Evolutionary conservation across 805 yeast genomes (phyloP), one percentile per base, ranked within the genome.

Genomic region (Nakazawaea peltata): DNA sequence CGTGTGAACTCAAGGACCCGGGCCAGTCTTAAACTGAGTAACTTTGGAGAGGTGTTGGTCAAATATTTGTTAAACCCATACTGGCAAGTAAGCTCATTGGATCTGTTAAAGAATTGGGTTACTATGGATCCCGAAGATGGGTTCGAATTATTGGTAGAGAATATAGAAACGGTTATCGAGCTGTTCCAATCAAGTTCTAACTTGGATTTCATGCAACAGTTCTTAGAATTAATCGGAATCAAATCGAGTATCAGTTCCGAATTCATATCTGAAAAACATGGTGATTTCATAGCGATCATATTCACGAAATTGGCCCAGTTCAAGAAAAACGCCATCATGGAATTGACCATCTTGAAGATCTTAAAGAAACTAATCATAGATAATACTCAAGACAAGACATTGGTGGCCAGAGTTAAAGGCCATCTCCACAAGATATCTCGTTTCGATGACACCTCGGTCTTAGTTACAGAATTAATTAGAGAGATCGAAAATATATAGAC

Each of bases 21-120:
- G 30, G 42, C 37, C 14, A 41, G 39, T 7, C 49, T 67, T 24
- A 36, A 46, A 28, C 52, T 49, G 32, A 41, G 54, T 39, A 60
- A 55, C 12, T 49, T 65, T 12, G 42, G 59, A 15, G 44, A 51
- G 7, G 53, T 27, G 3, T 34, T 64, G 39, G 53, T 51, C 32
- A 53, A 54, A 18, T 48, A 66, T 16, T 45, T 67, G 8, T 39
- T 56, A 13, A 71, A 67, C 42, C 69, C 71, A 2, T 63, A 64
- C 41, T 67, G 71, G 71, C 69, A 64, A 42, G 59, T 65, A 28
- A 64, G 61, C 46, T 62, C 69, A 8, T 51, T 67, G 38, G 73
- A 67, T 37, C 57, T 71, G 2, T 55, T 67, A 1, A 34, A 31
- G n/a, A 26, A 31, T 16, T 42, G 45, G 45, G 6, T 37, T 4